phyloP scores from a whole-genome alignment of 345 rosid species.

The Populus euphratica region DNA sequence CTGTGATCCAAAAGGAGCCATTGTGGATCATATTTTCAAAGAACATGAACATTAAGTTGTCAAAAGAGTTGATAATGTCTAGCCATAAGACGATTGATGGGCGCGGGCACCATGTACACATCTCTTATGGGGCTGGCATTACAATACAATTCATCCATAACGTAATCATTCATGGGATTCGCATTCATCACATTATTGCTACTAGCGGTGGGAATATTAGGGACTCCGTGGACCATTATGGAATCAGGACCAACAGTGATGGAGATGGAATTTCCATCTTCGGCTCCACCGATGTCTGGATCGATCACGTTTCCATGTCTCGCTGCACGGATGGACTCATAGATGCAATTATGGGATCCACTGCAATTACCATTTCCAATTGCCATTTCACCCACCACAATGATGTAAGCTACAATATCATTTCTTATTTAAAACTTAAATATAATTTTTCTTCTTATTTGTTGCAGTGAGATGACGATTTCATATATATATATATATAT shows the following conservation, averaged over 20 bases:
- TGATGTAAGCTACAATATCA: slow-evolving; percentile 11
- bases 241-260: slow-evolving; percentile 21
- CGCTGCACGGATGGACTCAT: slow-evolving; percentile 28
- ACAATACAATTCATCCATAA: slow-evolving; percentile 17
- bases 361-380: slow-evolving; percentile 29
- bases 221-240: slow-evolving; percentile 21
- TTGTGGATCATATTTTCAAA: slow-evolving; percentile 23
- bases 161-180: slow-evolving; percentile 19
- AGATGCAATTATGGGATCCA: slow-evolving; percentile 29
- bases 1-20: slow-evolving; percentile 24
- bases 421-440: too few species aligned
- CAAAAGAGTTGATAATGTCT: slow-evolving; percentile 14
- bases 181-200: slow-evolving; percentile 13
- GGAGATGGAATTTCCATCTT: slow-evolving; percentile 32
- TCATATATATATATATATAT: neutral
- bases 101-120: slow-evolving; percentile 22
- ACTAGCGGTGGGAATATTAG: slow-evolving; percentile 21
- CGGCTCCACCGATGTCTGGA: slow-evolving; percentile 25
- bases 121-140: slow-evolving; percentile 21
- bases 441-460: too few species aligned
- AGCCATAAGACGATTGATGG: slow-evolving; percentile 30
- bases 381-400: slow-evolving; percentile 35
- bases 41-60: slow-evolving; percentile 19
- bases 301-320: slow-evolving; percentile 37
- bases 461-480: too few species aligned